Evolutionary conservation across 1,139 yeast species (phyloP), one percentile per base, ranked within the genome.

Genomic region (Suhomyces maxii): DNA sequence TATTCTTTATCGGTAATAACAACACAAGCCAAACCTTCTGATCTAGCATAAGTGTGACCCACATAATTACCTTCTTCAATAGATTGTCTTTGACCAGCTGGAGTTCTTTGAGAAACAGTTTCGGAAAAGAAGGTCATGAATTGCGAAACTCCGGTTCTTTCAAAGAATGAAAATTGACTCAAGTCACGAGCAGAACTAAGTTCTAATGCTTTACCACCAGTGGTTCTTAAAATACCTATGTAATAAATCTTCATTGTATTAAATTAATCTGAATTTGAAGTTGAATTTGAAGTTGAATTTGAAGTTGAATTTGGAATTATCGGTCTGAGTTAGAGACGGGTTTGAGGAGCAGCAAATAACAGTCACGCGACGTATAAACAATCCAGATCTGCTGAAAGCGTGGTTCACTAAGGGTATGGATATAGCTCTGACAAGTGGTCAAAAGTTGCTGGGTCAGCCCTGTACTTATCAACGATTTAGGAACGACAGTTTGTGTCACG

Each of bases 1-100:
- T 93, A 93, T 58, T 93, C 97, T 65, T 87, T 87, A 66, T 93
- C 99, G 42, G 96, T 83, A 64, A 95, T 88, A 50, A 93, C 72
- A 28, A 93, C 96, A 53, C 96, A 96, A n/a, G 96, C 87, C 41
- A 93, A 64, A 1, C 98, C 98, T 67, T 95, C 99, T 32, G 86
- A 71, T 55, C 98, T 80, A 26, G 91, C 84, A 65, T 87, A 93
- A 0, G 93, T 93, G 66, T 95, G 99, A 8, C 97, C 98, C 18
- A 89, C 79, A 64, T 91, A 91, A 64, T 80, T 82, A 42, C 95
- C 95, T 67, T 93, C 97, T 65, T 93, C 97, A 44, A 93, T 89
- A 63, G 91, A 82, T 69, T 93, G 99, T 68, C 99, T 84, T 68
- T 89, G 95, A 36, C 97, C 97, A 2, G 91, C 77, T 35, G 77